phyloP scores from a whole-genome alignment of 1,139 yeast genomes.

The Hyphopichia khmerensis region DNA sequence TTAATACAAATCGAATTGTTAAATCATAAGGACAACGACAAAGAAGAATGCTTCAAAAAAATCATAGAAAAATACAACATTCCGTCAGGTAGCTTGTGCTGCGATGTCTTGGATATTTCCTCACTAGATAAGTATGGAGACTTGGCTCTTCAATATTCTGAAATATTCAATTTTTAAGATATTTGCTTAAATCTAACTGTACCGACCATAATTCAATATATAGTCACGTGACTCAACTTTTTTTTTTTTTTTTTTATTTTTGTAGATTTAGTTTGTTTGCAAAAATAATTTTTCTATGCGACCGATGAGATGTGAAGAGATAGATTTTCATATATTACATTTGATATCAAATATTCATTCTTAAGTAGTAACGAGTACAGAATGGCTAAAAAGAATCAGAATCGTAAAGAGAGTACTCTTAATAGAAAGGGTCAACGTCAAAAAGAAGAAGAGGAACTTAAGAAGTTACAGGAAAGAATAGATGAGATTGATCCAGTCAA shows the following conservation, averaged over 20 bases:
- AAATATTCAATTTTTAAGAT: slow-evolving; percentile 38
- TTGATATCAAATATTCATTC: too few species aligned
- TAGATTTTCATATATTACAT: too few species aligned
- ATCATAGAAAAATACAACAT: slow-evolving; percentile 38
- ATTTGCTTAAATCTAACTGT: too few species aligned
- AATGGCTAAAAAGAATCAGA: slow-evolving; percentile 26
- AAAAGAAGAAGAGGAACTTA: slow-evolving; percentile 46
- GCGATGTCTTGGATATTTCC: slow-evolving; percentile 28
- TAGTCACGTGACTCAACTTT: not conserved
- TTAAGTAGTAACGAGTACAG: too few species aligned
- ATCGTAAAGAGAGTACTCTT: slow-evolving; percentile 16
- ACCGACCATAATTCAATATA: too few species aligned
- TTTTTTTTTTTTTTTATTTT: not conserved
- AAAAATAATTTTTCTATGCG: not conserved
- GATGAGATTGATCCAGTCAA: slow-evolving; percentile 48
- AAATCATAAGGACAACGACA: slow-evolving; percentile 13
- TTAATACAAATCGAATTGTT: slow-evolving; percentile 54
- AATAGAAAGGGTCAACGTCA: slow-evolving; percentile 23
- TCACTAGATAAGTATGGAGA: slow-evolving; percentile 39
- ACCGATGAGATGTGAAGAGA: not conserved
- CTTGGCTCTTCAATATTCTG: slow-evolving; percentile 47
- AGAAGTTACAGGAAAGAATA: slow-evolving; percentile 45
- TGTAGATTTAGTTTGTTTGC: too few species aligned
- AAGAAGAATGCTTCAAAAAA: slow-evolving; percentile 21
- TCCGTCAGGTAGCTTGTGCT: slow-evolving; percentile 41